These are phyloP conservation scores for Microdochium paspali DNA, from an alignment of 2,329 filamentous ascomycete genomes.

Conservation along the genomic window DNA sequence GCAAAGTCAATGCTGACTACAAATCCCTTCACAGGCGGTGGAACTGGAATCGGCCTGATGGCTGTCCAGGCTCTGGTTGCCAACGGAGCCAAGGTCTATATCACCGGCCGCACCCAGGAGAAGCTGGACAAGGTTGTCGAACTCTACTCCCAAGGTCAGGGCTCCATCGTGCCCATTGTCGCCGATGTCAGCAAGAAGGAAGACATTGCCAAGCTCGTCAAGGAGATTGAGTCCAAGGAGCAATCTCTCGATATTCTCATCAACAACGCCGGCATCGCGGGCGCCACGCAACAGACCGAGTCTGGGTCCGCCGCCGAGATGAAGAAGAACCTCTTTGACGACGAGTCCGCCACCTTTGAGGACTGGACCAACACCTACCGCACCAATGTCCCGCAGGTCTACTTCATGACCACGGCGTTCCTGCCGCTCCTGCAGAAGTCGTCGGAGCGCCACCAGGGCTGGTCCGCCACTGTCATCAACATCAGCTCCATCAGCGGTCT, in stretches of 20 bases:
- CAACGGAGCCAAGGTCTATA: constrained; percentile 63
- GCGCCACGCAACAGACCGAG: constrained; percentile 43
- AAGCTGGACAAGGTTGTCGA: constrained; percentile 52
- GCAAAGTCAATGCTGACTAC: not conserved
- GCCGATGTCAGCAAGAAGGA: constrained; percentile 56
- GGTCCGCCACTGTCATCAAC: constrained; percentile 55
- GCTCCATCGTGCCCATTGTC: constrained; percentile 49
- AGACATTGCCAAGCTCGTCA: constrained; percentile 46
- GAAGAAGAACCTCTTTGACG: constrained; percentile 58
- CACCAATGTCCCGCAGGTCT: constrained; percentile 65
- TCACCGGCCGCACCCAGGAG: constrained; percentile 54
- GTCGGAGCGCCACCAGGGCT: constrained; percentile 30
- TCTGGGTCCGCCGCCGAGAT: constrained; percentile 39
- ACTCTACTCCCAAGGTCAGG: constrained; percentile 41
- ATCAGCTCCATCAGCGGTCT: constrained; percentile 60
- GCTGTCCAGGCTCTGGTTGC: constrained; percentile 55
- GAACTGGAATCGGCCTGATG: constrained; percentile 60
- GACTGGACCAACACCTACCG: constrained; percentile 66
- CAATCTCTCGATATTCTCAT: constrained; percentile 53
- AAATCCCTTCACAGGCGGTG: constrained; percentile 27
- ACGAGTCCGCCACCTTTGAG: constrained; percentile 45
- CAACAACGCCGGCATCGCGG: constrained; percentile 60
- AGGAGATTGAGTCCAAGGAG: constrained; percentile 45
- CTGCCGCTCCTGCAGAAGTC: constrained; percentile 50
- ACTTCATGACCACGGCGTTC: constrained; percentile 54